Conservation (phyloP, 306 rosid genomes). For the Glycine latifolia region DNA sequence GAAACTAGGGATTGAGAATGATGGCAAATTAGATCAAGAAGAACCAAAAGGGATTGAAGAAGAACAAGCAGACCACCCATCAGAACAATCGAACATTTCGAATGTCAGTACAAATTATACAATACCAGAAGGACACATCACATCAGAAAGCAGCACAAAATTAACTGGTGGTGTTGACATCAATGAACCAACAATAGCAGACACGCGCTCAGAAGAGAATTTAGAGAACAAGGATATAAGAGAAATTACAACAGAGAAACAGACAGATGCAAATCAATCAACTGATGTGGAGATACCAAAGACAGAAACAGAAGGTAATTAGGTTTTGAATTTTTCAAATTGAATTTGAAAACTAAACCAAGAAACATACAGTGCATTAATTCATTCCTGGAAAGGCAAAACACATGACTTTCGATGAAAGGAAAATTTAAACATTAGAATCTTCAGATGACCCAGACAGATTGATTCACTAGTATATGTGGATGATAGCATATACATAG, state of each 20-base stretch:
- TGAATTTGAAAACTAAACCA: neutral
- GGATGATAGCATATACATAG: neutral
- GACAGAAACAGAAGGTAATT: neutral
- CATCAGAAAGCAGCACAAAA: neutral
- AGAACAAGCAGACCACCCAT: neutral
- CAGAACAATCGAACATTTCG: neutral
- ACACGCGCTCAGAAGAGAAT: neutral
- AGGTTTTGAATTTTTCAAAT: no score
- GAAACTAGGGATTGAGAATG: neutral
- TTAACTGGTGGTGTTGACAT: neutral
- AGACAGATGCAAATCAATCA: neutral
- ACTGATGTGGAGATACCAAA: neutral
- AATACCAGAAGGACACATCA: neutral
- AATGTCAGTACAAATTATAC: neutral
- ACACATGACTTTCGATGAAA: neutral
- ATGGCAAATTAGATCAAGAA: neutral
- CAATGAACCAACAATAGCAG: neutral
- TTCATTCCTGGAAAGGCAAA: no score
- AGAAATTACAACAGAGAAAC: neutral
- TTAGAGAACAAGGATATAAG: neutral
- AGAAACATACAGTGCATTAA: neutral
- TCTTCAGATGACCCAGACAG: neutral
- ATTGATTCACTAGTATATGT: neutral
- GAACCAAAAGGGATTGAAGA: neutral
- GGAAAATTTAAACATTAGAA: neutral